These are phyloP conservation scores for Colletotrichum gigasporum DNA, from an alignment of 2,329 filamentous ascomycete genomes.

Conservation along the genomic window DNA sequence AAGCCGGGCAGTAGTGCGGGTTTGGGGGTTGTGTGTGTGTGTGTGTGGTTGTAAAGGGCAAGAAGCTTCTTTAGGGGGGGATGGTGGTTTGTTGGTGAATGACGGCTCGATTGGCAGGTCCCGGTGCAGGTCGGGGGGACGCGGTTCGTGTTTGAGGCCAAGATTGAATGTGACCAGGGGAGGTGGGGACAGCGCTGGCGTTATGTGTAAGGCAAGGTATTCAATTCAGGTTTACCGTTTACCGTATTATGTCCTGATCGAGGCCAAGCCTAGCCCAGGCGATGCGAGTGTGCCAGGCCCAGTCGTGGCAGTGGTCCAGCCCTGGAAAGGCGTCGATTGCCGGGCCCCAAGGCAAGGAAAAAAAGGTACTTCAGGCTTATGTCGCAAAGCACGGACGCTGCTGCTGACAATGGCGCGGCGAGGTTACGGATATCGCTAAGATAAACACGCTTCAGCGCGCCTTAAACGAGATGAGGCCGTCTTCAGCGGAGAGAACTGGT, in stretches of 20 bases:
- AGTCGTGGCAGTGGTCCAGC: no score
- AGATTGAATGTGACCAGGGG: constrained; percentile 19
- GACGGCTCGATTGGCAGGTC: neutral
- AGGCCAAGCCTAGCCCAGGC: neutral
- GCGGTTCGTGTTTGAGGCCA: constrained; percentile 31
- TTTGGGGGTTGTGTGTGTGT: neutral
- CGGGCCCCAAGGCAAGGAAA: neutral
- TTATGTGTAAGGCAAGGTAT: constrained; percentile 4
- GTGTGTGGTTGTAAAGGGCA: constrained; percentile 17
- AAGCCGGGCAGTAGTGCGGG: neutral
- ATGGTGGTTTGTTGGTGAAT: neutral
- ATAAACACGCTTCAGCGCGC: constrained; percentile 7
- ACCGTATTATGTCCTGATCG: constrained; percentile 6
- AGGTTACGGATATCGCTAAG: no score
- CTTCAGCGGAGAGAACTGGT: constrained; percentile 20
- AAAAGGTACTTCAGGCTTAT: constrained; percentile 9
- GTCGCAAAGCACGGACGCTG: constrained; percentile 28
- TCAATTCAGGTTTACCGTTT: neutral
- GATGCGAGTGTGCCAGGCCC: no score
- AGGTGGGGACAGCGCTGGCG: constrained; percentile 12
- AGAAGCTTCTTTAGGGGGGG: constrained; percentile 12
- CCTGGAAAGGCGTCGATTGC: neutral
- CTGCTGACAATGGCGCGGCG: constrained; percentile 16
- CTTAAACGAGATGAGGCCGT: constrained; percentile 24
- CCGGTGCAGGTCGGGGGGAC: neutral